These are phyloP conservation scores for Podospora anserina DNA, from an alignment of 495 filamentous ascomycete species.

Conservation along the genomic window DNA sequence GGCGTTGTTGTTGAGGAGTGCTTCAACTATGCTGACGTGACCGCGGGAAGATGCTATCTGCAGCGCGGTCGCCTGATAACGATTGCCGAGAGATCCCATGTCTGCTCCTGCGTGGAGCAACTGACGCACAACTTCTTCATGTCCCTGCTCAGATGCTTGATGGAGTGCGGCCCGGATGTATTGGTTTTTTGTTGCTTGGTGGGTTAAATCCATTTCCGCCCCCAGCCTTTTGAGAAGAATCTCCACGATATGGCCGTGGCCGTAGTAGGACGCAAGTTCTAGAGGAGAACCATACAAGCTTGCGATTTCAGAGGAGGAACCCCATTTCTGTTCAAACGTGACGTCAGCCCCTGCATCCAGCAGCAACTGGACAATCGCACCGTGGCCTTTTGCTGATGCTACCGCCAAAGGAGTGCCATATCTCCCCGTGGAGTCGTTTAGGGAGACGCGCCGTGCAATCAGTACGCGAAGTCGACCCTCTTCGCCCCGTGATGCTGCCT, in stretches of 20 bases:
- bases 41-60: neutral
- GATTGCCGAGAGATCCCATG: neutral
- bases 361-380: neutral
- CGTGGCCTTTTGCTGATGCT: neutral
- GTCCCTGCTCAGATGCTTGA: neutral
- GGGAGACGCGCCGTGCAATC: neutral
- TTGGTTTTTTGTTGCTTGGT: neutral
- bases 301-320: neutral
- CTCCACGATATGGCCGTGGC: neutral
- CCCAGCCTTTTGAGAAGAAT: neutral
- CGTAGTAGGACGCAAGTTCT: constrained; percentile 1
- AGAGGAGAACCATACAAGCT: neutral
- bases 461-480: neutral
- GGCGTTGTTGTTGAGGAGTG: neutral
- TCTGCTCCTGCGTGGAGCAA: neutral
- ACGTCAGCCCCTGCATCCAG: neutral
- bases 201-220: neutral
- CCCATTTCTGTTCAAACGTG: neutral
- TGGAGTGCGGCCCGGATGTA: neutral
- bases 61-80: neutral
- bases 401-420: neutral
- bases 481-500: neutral
- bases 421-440: neutral
- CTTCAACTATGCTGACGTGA: neutral
- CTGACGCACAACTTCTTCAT: neutral